Conservation (phyloP, 2,329 filamentous ascomycete species). For the Fusarium tjaetaba region DNA sequence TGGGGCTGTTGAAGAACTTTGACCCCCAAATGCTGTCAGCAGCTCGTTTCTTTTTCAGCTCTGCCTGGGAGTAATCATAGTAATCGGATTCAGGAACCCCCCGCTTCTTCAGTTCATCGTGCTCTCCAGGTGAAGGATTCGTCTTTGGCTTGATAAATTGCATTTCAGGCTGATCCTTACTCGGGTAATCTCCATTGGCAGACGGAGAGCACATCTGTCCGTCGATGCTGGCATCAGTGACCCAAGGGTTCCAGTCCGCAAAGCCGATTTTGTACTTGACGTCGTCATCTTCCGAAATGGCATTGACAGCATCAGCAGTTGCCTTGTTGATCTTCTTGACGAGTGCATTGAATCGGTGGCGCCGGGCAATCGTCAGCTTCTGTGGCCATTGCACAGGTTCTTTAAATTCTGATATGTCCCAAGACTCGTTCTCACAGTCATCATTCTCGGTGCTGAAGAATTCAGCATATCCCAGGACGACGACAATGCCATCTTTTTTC, state of each 20-base stretch:
- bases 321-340: background rate
- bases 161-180: background rate
- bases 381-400: background rate
- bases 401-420: background rate
- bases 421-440: background rate
- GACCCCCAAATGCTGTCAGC: background rate
- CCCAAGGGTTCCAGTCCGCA: constrained; percentile 10
- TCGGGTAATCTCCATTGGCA: background rate
- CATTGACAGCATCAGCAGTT: background rate
- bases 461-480: background rate
- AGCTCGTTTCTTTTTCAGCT: background rate
- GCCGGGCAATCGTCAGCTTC: background rate
- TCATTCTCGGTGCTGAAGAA: background rate
- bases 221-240: fast-evolving
- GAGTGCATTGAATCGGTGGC: background rate
- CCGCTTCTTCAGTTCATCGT: fast-evolving
- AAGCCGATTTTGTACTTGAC: constrained; percentile 4
- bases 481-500: background rate
- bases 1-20: constrained; percentile 1
- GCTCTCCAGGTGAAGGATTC: fast-evolving
- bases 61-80: fast-evolving
- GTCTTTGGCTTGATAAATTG: background rate
- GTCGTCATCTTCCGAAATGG: fast-evolving
- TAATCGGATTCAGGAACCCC: fast-evolving
- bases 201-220: background rate